Percentiles rank a stretch among this genome's conserved stretches.
Conservation (phyloP, 116 monocot species). For the Posidonia oceanica region DNA sequence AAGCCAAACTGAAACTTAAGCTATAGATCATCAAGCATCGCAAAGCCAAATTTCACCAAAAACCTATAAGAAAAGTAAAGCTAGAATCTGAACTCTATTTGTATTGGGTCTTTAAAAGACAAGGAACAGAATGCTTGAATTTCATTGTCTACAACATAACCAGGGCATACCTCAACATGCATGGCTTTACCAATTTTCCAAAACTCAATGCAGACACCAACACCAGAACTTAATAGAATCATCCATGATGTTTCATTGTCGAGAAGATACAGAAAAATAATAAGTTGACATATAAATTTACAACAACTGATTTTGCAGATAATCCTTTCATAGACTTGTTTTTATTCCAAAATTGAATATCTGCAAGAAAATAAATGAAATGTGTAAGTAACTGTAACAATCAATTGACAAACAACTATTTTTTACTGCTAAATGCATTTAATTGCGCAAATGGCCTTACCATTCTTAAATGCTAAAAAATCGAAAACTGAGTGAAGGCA, state of each 20-base stretch:
- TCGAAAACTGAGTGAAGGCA: constrained; percentile 86
- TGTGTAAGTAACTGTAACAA: not conserved
- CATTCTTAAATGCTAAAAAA: constrained; percentile 94
- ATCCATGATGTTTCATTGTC: constrained; percentile 99
- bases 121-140: not conserved
- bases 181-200: constrained; percentile 99
- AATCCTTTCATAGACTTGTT: constrained; percentile 99
- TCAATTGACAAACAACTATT: not conserved
- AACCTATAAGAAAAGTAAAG: no score
- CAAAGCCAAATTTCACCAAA: no score
- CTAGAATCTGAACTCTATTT: not conserved
- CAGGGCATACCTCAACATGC: constrained; percentile 73
- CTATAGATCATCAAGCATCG: no score
- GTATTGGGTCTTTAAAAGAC: not conserved
- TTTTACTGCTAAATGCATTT: not conserved
- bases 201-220: constrained; percentile 91
- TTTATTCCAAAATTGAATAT: constrained; percentile 99
- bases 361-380: constrained; percentile 23
- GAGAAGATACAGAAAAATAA: constrained; percentile 94
- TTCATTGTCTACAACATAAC: not conserved
- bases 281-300: constrained; percentile 80
- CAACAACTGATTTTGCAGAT: constrained; percentile 95
- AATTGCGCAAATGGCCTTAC: constrained; percentile 18
- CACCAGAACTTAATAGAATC: constrained; percentile 86
- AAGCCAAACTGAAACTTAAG: no score